A percentile compares a stretch with the other conserved stretches of the same genome.
phyloP scores from a whole-genome alignment of 352 stramenopile genomes.

The Pelagophyceae sp. region DNA sequence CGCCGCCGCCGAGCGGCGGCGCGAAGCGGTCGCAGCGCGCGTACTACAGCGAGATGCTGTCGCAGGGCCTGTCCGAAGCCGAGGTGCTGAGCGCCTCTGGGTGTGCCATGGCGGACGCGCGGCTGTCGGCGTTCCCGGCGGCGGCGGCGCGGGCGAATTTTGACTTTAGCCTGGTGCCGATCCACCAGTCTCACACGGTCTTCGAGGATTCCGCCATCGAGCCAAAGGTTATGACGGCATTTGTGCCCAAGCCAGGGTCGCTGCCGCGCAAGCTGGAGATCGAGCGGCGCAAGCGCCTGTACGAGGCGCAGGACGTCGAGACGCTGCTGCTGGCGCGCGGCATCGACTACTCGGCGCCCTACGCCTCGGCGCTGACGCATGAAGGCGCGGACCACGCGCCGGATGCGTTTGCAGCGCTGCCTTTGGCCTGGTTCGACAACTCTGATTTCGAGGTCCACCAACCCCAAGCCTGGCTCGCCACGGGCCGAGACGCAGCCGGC shows the following conservation, averaged over 20 bases:
- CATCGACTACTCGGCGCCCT: conserved; percentile 33
- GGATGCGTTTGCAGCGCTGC: conserved; percentile 24
- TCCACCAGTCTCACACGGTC: conserved; percentile 1
- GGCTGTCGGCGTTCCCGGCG: background rate
- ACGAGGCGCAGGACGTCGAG: conserved; percentile 36
- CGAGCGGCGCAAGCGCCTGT: conserved; percentile 43
- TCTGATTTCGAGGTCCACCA: conserved; percentile 15
- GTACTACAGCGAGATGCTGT: background rate
- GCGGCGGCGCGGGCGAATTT: background rate
- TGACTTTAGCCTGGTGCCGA: background rate
- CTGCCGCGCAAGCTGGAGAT: conserved; percentile 46
- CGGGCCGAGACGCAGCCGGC: conserved; percentile 31
- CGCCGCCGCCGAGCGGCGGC: background rate
- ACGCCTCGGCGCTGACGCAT: conserved; percentile 17
- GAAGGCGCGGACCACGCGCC: background rate
- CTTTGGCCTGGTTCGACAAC: conserved; percentile 47
- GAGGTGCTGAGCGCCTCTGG: background rate
- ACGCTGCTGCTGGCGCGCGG: conserved; percentile 31
- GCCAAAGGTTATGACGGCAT: conserved; percentile 37
- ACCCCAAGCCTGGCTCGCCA: conserved; percentile 37
- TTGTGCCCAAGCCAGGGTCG: conserved; percentile 30
- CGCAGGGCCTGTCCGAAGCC: background rate
- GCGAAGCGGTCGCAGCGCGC: background rate
- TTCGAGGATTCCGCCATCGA: conserved; percentile 25
- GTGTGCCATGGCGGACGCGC: background rate